Evolutionary conservation across 2,329 filamentous ascomycete species (phyloP), one percentile per base, ranked within the genome.

Genomic region (Ophiostoma perfectum): DNA sequence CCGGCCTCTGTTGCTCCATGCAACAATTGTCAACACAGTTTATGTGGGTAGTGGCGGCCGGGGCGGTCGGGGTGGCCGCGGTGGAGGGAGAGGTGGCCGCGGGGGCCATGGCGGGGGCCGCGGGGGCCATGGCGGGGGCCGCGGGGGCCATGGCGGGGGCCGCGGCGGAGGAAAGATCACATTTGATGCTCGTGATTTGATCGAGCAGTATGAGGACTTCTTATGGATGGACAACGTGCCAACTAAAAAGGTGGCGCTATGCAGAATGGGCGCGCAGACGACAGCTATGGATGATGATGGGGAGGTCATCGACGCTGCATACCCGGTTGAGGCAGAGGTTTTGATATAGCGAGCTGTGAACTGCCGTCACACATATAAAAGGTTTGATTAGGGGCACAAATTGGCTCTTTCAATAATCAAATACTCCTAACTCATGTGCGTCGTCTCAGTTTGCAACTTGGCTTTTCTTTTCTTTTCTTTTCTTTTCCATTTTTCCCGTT

Each of bases 21-120:
- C 91, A 18, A 97, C 94, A 0, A 80, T 97, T 4, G 79, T 95
- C 66, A 97, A 97, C 77, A 96, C 93, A 0, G 86, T 93, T 14
- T 96, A 97, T 75, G 87, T 87, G 60, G 85, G 74, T 77, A 77
- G 67, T 11, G 42, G 27, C 2, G 64, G 62, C 6, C 5, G 68
- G 1, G 55, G 69, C 6, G 75, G 73, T 66, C 55, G 69, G 2
- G 44, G 66, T 74, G 70, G 47, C 70, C 72, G 5, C 8, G 42
- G 42, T 12, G 42, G 42, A 2, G 8, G 42, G 42, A 27, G 65
- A 73, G 73, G 63, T 69, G 75, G 27, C 71, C 70, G 65, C 70
- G 73, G 66, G 70, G 68, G 63, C 72, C 66, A 18, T 52, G 47
- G 44, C 64, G 71, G 64, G 73, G 70, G 65, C 27, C 27, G 60